A percentile compares a stretch with the other conserved stretches of the same genome.
Conservation (phyloP, 2,329 filamentous ascomycete species). For the Calonectria naviculata region DNA sequence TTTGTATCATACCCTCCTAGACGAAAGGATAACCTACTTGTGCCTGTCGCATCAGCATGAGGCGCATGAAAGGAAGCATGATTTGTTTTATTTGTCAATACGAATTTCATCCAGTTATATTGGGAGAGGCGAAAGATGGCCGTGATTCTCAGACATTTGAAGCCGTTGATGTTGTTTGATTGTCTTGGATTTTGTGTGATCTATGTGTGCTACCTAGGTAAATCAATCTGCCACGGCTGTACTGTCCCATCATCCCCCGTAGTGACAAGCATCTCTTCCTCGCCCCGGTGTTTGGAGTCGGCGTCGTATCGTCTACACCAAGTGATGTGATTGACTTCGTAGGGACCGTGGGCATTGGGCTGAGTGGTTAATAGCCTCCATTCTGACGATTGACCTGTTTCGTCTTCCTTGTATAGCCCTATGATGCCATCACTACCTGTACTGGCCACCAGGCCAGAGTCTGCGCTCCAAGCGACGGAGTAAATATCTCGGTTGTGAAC, state of each 20-base stretch:
- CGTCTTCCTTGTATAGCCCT: constrained; percentile 78
- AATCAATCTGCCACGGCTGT: constrained; percentile 78
- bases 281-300: constrained; percentile 62
- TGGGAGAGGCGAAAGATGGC: background rate
- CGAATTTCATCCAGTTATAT: constrained; percentile 1
- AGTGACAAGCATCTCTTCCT: constrained; percentile 88
- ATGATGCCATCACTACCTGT: constrained; percentile 88
- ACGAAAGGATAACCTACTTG: constrained; percentile 36
- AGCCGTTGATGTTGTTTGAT: background rate
- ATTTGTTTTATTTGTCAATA: constrained; percentile 25
- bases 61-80: constrained; percentile 40
- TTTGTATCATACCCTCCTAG: constrained; percentile 48
- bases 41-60: constrained; percentile 36
- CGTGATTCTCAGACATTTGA: background rate
- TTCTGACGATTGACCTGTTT: constrained; percentile 51
- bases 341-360: constrained; percentile 85
- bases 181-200: constrained; percentile 19
- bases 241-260: constrained; percentile 94
- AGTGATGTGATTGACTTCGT: constrained; percentile 91
- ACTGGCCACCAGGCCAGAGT: constrained; percentile 83
- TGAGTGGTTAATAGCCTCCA: constrained; percentile 81
- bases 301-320: constrained; percentile 87
- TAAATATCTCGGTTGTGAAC: constrained; percentile 87
- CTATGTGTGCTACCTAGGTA: constrained; percentile 26
- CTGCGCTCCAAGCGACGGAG: constrained; percentile 83